These are phyloP conservation scores for Amauroascus verrucosus DNA, from an alignment of 2,329 filamentous ascomycete genomes.

Conservation along the genomic window DNA sequence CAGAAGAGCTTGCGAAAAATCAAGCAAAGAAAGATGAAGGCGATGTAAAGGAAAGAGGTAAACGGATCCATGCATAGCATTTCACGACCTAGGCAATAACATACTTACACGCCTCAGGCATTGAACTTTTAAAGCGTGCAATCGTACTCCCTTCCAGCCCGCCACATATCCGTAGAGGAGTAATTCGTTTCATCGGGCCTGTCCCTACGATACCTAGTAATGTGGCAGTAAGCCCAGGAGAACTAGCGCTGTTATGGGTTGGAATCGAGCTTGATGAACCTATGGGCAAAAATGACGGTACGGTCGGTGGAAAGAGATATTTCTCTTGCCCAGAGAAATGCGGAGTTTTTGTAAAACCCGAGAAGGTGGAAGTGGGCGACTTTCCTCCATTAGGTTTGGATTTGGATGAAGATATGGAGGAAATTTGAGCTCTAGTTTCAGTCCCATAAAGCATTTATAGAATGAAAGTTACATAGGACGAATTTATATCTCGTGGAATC, in stretches of 20 bases:
- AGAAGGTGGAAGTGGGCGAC: slow-evolving; percentile 52
- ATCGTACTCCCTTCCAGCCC: slow-evolving; percentile 35
- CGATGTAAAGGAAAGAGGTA: slow-evolving; percentile 61
- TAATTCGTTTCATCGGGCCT: slow-evolving; percentile 34
- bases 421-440: slow-evolving; percentile 31
- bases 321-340: slow-evolving; percentile 45
- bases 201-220: slow-evolving; percentile 30
- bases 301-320: slow-evolving; percentile 42
- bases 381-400: slow-evolving; percentile 43
- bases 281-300: slow-evolving; percentile 55
- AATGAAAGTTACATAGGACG: no score
- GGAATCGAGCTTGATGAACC: slow-evolving; percentile 54
- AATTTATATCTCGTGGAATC: no score
- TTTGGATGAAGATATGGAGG: slow-evolving; percentile 47
- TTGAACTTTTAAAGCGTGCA: slow-evolving; percentile 36
- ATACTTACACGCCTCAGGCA: slow-evolving; percentile 25
- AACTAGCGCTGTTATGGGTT: slow-evolving; percentile 40
- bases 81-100: not conserved
- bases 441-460: no score
- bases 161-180: slow-evolving; percentile 36
- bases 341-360: slow-evolving; percentile 53
- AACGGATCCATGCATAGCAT: slow-evolving; percentile 14
- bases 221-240: slow-evolving; percentile 17
- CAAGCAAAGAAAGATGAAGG: slow-evolving; percentile 47
- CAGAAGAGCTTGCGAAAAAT: slow-evolving; percentile 61